Evolutionary conservation across 371 early-diverging fungal species (phyloP).

Genomic region (Sporodiniella umbellata): DNA sequence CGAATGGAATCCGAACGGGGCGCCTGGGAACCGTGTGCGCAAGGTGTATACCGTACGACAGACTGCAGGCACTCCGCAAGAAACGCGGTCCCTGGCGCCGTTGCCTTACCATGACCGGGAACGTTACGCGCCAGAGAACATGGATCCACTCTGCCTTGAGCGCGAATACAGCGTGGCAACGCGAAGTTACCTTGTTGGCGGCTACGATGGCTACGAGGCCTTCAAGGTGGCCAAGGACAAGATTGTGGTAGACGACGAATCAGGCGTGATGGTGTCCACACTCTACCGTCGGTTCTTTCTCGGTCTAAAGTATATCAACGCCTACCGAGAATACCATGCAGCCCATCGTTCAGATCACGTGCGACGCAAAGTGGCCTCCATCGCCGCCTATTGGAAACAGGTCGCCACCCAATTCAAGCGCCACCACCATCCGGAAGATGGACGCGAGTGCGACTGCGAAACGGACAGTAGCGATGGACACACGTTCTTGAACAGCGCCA

Average conservation of each 20-base stretch:
- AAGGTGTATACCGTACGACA: constrained; percentile 22
- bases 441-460: constrained; percentile 6
- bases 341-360: constrained; percentile 8
- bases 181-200: constrained; percentile 55
- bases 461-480: constrained; percentile 4
- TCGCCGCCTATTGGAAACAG: constrained; percentile 25
- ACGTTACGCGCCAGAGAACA: constrained; percentile 23
- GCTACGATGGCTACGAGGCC: constrained; percentile 57
- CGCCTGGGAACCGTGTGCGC: constrained; percentile 44
- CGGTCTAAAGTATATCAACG: constrained; percentile 56
- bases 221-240: constrained; percentile 34
- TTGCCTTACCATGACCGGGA: constrained; percentile 5
- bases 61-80: neutral
- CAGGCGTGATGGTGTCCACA: constrained; percentile 52
- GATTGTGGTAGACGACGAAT: constrained; percentile 55
- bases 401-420: constrained; percentile 12
- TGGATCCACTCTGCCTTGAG: constrained; percentile 42
- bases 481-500: constrained; percentile 6
- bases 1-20: constrained; percentile 46
- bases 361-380: constrained; percentile 11
- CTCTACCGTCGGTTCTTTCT: constrained; percentile 53
- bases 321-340: constrained; percentile 31
- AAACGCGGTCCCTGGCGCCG: constrained; percentile 15
- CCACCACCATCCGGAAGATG: constrained; percentile 15
- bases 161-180: constrained; percentile 51